phyloP scores from a whole-genome alignment of 2,329 filamentous ascomycete genomes.

The Neofusicoccum sp. region DNA sequence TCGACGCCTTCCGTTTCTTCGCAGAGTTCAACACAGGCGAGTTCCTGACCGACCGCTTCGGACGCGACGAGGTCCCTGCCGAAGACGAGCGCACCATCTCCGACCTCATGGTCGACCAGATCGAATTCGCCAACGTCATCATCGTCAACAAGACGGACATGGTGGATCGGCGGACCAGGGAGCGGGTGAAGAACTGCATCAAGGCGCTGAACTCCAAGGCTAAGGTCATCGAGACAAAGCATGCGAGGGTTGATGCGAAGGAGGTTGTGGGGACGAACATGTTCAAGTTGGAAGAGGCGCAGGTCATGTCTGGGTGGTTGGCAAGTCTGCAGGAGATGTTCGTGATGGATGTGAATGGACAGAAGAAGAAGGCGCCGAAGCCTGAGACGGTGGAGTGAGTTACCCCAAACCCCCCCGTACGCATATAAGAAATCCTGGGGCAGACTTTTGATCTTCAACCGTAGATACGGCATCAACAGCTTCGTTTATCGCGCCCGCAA shows the following conservation, averaged over 20 bases:
- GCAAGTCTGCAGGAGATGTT: conserved; percentile 69
- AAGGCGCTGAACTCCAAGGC: conserved; percentile 65
- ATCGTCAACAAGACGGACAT: conserved; percentile 70
- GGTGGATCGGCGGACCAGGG: conserved; percentile 48
- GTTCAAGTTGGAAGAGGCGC: conserved; percentile 64
- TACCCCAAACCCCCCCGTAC: not conserved
- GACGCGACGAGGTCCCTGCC: conserved; percentile 57
- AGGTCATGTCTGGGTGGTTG: conserved; percentile 67
- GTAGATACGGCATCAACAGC: conserved; percentile 64
- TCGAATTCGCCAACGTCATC: conserved; percentile 74
- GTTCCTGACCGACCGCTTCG: conserved; percentile 62
- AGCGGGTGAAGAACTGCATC: conserved; percentile 54
- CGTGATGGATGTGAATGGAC: conserved; percentile 51
- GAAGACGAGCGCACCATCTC: conserved; percentile 74
- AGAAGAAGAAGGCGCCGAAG: conserved; percentile 62
- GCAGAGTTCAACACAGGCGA: conserved; percentile 70
- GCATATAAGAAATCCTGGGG: not conserved
- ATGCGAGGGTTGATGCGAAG: conserved; percentile 59
- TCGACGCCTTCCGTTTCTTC: conserved; percentile 71
- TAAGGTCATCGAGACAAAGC: conserved; percentile 61
- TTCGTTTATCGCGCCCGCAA: conserved; percentile 64
- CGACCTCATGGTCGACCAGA: conserved; percentile 73
- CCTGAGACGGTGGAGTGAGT: conserved; percentile 67
- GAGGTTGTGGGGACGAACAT: conserved; percentile 64
- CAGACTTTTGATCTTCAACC: not conserved